Evolutionary conservation across 164 flowering plant genomes (phyloP), one percentile per base, ranked within the genome.

Genomic region (Annona squamosa): DNA sequence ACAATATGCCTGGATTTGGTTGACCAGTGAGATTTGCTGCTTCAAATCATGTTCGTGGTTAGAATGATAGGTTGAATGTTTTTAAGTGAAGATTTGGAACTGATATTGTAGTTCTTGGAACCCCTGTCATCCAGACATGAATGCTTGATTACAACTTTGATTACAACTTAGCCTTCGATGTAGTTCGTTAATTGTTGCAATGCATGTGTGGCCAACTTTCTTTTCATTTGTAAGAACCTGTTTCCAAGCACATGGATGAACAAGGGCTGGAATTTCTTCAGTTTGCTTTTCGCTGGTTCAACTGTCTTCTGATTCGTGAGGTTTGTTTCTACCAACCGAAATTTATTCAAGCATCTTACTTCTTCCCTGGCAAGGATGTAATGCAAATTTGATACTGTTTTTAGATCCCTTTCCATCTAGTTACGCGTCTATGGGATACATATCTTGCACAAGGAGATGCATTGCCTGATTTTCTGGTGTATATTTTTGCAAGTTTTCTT

Each of bases 361-460:
- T 52, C 13, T 52, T 52, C 59, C 13, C 59, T 69, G 4, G 44
- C 18, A 72, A 4, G 48, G 47, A 56, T 47, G 71, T 63, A 46
- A 71, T 69, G 68, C 13, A 26, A 44, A 18, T 65, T 67, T 72
- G 17, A 72, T 71, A 19, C 17, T 65, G 37, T 63, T 65, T 59
- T 13, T 48, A 87, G 99, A 90, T 91, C 44, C 99, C 99, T 63
- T 95, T 95, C 83, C 81, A 87, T 84, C 91, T 95, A 46, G 94
- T 95, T 19, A 90, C 93, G 1, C 97, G 99, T 17, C 81, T 95
- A 48, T 95, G 99, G 99, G 99, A 95, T 86, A 95, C 98, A 44
- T 95, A 95, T 80, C 95, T 95, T 76, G 98, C 99, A 1, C 97
- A 95, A 87, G 99, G 99, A 76, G 99, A 93, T 83, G 94, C 97